These are phyloP conservation scores for Tricholoma hemisulphureum DNA, from an alignment of 768 basidiomycete genomes.

Conservation along the genomic window DNA sequence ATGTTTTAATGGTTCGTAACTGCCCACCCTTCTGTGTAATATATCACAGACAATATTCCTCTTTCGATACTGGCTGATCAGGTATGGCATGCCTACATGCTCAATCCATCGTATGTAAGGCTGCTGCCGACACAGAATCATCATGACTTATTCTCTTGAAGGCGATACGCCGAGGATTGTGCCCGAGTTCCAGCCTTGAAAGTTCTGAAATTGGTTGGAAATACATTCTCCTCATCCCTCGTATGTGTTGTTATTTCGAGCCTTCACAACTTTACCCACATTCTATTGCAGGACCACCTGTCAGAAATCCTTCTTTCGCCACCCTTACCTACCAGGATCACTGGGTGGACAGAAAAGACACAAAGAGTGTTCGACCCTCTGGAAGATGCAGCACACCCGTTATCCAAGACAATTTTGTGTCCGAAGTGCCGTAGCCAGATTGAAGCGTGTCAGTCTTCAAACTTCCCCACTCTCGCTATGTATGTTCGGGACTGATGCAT, in stretches of 20 bases:
- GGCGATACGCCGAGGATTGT: conserved; percentile 18
- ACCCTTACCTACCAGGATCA: conserved; percentile 1
- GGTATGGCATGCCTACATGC: conserved; percentile 21
- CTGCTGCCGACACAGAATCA: background rate
- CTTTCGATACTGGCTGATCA: background rate
- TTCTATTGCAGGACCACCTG: background rate
- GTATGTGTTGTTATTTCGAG: background rate
- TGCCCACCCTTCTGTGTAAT: background rate
- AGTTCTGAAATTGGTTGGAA: background rate
- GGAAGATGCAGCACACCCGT: conserved; percentile 8
- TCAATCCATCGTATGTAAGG: conserved; percentile 18
- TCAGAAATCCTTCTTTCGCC: background rate
- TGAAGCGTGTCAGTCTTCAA: conserved; percentile 2
- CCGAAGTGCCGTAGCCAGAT: conserved; percentile 4
- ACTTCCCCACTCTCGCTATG: no score
- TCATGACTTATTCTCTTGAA: background rate
- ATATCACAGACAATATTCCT: background rate
- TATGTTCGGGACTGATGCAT: background rate
- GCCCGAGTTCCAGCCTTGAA: conserved; percentile 9
- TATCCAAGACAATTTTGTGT: conserved; percentile 8
- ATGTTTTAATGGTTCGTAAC: conserved; percentile 16
- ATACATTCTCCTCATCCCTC: background rate
- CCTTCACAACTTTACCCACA: background rate
- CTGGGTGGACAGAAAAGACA: conserved; percentile 2
- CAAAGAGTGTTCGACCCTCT: conserved; percentile 10